Base-by-base conservation (phyloP, 208 protist species). In the Acanthamoeba divionensis region DNA sequence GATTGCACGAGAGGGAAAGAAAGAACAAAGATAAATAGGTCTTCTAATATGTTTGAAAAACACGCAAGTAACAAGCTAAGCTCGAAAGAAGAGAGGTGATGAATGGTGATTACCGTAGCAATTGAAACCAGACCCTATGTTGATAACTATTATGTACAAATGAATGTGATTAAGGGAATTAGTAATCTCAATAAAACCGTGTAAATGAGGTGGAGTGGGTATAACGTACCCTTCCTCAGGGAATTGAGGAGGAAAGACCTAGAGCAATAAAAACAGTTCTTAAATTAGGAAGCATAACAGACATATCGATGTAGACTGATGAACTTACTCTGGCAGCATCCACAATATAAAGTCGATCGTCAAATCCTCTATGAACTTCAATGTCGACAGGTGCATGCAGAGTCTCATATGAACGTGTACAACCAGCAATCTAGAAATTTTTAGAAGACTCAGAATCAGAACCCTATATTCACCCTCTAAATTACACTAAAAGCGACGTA, bases 101-200 rank as follows among this genome's bases (percentile, higher is more conserved):
- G n/a, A n/a, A n/a, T n/a, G n/a, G n/a, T n/a, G n/a, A n/a, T n/a
- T n/a, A n/a, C n/a, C 75, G 45, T 5, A 85, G 52, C 24, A 85
- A 54, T 41, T 85, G 75, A n/a, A 85, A 85, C 75, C 75, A 85
- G 44, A 85, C 65, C 29, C 75, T 47, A 15, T 85, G 52, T 4
- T 31, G 50, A 44, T 85, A 41, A 18, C n/a, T n/a, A n/a, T n/a
- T n/a, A n/a, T n/a, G n/a, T n/a, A n/a, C n/a, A n/a, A n/a, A n/a
- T n/a, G n/a, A n/a, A n/a, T n/a, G n/a, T n/a, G n/a, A n/a, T n/a
- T n/a, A n/a, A n/a, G n/a, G n/a, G n/a, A n/a, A n/a, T n/a, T n/a
- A n/a, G n/a, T n/a, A n/a, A n/a, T n/a, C n/a, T n/a, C n/a, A n/a
- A n/a, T n/a, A n/a, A n/a, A n/a, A n/a, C n/a, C n/a, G n/a, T n/a